Evolutionary conservation across 352 stramenopile genomes (phyloP), one percentile per base, ranked within the genome.

Genomic region (Globisporangium takayamanum): DNA sequence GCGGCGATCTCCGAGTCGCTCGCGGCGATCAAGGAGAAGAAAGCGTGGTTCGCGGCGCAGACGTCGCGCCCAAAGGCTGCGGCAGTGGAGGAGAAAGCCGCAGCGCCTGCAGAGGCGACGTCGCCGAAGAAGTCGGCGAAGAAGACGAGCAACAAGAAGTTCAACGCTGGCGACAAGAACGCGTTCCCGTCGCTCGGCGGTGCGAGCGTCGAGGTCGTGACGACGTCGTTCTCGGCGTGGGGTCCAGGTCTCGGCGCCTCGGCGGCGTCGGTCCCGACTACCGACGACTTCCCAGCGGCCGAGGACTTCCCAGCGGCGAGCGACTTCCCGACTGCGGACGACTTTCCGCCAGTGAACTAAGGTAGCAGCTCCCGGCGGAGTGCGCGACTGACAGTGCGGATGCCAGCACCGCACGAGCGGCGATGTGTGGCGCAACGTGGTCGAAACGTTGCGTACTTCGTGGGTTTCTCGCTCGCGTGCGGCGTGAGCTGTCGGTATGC

Each of bases 1-100:
- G 78, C 83, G 37, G 78, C 79, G 25, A 78, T 98, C 12, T 69
- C 78, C 47, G 76, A 79, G n/a, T 95, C 90, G 28, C 84, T 98
- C 66, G 77, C 90, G 55, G 94, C 90, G 57, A 88, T 99, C 28
- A 96, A 97, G 70, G 89, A 87, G n/a, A 98, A 98, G 87, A 98
- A 99, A 76, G 66, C 83, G 28, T 94, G 79, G 83, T 94, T 90
- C 61, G 72, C 71, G 33, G 73, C 73, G 62, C 82, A 94, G 72
- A 89, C 77, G 36, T 63, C 73, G 45, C 78, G 72, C 33, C 60
- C 69, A 8, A 78, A 72, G 57, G 50, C 62, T 42, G 47, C 47
- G 3, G 51, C 12, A 3, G n/a, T 30, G 22, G 48, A 56, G 12
- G 74, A 76, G n/a, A 74, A 80, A 65, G 46, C 66, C 10, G 64